Evolutionary conservation across 1,284 basidiomycete genomes (phyloP), one percentile per base, ranked within the genome.

Genomic region (Paramarasmius palmivorus): DNA sequence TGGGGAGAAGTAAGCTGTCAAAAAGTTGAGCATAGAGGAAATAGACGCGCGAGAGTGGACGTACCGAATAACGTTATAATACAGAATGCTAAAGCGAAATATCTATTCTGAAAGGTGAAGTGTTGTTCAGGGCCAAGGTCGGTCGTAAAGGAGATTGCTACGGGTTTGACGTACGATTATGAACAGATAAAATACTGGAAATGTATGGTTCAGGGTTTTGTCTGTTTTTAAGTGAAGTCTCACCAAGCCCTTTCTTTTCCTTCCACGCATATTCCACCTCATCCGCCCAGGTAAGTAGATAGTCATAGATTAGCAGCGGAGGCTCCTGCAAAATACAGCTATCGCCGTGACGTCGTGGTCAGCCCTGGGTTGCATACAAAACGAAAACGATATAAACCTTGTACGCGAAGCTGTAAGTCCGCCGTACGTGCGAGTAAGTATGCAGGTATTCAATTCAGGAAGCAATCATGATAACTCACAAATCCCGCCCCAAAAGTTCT

Each of bases 281-380:
- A 23, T 57, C 55, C 14, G 40, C 54, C 36, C 62, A 56, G 1
- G 63, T 65, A 32, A 67, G 57, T 37, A 59, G 57, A 42, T 59
- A 67, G 44, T 66, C 65, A 49, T 65, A 67, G 25, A 63, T 62
- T 15, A 64, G 52, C 17, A 67, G 32, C 3, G 61, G 60, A 60
- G 34, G 53, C 53, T 36, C 55, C 65, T 32, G 54, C 58, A 47
- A 59, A 65, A 47, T 65, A 67, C 14, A 44, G 41, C 41, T 44
- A 22, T 44, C 7, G 29, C 12, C 7, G n/a, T n/a, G n/a, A n/a
- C n/a, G n/a, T n/a, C n/a, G n/a, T n/a, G n/a, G n/a, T n/a, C n/a
- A n/a, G n/a, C n/a, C n/a, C n/a, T n/a, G n/a, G n/a, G n/a, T n/a
- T n/a, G n/a, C n/a, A n/a, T n/a, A n/a, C n/a, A n/a, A n/a, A n/a